These are phyloP conservation scores for Tylopilus plumbeoviolaceoides DNA, from an alignment of 768 basidiomycete genomes.

Conservation along the genomic window DNA sequence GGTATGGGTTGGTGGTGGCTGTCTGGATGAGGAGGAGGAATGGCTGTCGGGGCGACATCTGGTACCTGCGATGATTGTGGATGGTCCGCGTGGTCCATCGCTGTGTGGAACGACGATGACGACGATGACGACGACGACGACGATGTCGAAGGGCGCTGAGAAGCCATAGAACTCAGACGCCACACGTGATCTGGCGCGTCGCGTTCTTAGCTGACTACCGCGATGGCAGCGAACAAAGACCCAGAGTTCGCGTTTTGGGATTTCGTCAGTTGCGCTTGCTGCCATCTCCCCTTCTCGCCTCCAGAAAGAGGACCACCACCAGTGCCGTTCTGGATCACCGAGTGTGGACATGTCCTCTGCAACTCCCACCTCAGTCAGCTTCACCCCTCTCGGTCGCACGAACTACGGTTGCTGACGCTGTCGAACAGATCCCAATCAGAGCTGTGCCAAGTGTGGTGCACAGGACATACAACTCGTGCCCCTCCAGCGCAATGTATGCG, in stretches of 20 bases:
- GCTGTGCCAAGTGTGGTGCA: constrained; percentile 65
- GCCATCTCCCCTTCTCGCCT: constrained; percentile 61
- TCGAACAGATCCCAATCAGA: constrained; percentile 61
- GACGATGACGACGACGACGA: neutral
- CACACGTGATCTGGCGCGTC: constrained; percentile 22
- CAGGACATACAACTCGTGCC: constrained; percentile 65
- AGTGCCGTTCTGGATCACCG: constrained; percentile 84
- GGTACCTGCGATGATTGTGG: constrained; percentile 8
- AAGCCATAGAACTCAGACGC: neutral
- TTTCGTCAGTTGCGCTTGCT: constrained; percentile 66
- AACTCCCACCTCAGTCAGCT: constrained; percentile 77
- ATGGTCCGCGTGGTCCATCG: neutral
- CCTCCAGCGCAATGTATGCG: constrained; percentile 65
- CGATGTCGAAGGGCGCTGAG: neutral
- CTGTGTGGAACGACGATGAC: neutral
- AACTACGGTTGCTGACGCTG: neutral
- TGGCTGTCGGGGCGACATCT: neutral
- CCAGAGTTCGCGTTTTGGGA: constrained; percentile 70
- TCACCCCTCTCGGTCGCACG: neutral
- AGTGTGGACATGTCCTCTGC: constrained; percentile 84
- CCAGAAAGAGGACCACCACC: constrained; percentile 46
- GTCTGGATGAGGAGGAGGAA: neutral
- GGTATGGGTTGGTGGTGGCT: neutral
- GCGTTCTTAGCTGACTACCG: neutral
- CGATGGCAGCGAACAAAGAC: constrained; percentile 10